phyloP scores from a whole-genome alignment of 2,329 filamentous ascomycete species.

The Herpotrichia juniperi region DNA sequence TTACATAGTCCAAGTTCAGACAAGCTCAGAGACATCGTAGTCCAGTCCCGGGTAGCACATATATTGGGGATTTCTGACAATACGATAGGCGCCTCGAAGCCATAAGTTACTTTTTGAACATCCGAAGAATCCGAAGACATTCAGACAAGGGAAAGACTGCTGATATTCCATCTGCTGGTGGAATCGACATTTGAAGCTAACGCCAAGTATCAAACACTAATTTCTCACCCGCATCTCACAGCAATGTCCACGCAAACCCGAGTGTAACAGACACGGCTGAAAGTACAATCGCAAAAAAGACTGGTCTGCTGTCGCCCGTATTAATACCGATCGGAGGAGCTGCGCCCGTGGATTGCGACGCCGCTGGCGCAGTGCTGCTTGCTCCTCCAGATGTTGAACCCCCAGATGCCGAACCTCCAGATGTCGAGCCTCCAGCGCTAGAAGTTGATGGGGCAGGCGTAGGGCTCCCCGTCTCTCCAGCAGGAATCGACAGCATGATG shows the following conservation, averaged over 20 bases:
- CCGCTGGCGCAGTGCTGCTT: slow-evolving; percentile 1
- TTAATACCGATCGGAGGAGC: slow-evolving; percentile 2
- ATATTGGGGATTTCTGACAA: too few species aligned
- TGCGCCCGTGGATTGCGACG: neutral
- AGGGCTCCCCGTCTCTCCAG: slow-evolving; percentile 26
- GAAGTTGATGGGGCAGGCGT: slow-evolving; percentile 1
- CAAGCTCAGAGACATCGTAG: too few species aligned
- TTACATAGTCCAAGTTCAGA: too few species aligned
- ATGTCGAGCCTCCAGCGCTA: neutral
- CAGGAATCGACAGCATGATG: slow-evolving; percentile 24
- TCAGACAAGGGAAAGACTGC: too few species aligned
- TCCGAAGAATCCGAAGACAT: too few species aligned
- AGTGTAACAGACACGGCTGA: slow-evolving; percentile 24
- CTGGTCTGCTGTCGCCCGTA: slow-evolving; percentile 15
- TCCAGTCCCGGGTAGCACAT: too few species aligned
- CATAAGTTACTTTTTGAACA: too few species aligned
- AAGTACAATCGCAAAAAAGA: slow-evolving; percentile 23
- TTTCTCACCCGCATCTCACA: slow-evolving; percentile 21
- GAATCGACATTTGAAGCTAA: neutral
- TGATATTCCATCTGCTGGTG: too few species aligned
- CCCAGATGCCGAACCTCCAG: neutral
- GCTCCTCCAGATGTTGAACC: neutral
- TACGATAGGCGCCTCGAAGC: too few species aligned
- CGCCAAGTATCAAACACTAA: neutral
- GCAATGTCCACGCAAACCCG: slow-evolving; percentile 32